Conservation (phyloP, 2,329 filamentous ascomycete genomes). For the Hortaea werneckii region DNA sequence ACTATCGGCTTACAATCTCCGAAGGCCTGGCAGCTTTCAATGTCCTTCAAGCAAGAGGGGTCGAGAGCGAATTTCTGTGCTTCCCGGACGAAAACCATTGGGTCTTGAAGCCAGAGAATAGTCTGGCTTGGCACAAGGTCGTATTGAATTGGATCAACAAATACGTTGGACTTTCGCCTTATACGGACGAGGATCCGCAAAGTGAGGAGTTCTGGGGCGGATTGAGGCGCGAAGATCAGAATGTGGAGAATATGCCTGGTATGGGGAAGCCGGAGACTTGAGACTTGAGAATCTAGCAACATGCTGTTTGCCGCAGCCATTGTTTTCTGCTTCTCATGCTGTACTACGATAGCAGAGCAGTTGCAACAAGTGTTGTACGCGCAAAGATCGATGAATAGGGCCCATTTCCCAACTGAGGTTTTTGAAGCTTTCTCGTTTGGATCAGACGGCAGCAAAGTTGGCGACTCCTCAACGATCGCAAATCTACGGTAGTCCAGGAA, state of each 20-base stretch:
- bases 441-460: no score
- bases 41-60: slow-evolving; percentile 62
- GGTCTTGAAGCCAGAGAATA: slow-evolving; percentile 89
- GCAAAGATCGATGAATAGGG: no score
- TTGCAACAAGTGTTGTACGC: no score
- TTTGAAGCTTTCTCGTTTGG: no score
- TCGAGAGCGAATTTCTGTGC: slow-evolving; percentile 67
- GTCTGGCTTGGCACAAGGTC: slow-evolving; percentile 77
- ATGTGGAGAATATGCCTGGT: slow-evolving; percentile 13
- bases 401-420: no score
- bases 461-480: no score
- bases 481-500: no score
- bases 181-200: slow-evolving; percentile 26
- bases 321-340: no score
- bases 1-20: slow-evolving; percentile 76
- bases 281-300: no score
- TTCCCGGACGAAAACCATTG: slow-evolving; percentile 73
- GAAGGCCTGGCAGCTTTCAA: slow-evolving; percentile 84
- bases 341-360: no score
- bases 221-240: slow-evolving; percentile 15
- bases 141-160: slow-evolving; percentile 68
- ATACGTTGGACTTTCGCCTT: slow-evolving; percentile 43
- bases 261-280: slow-evolving; percentile 15
- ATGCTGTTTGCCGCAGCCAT: no score
- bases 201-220: slow-evolving; percentile 22